Evolutionary conservation across 495 filamentous ascomycete species (phyloP).

Genomic region (Penicillium odoratum): DNA sequence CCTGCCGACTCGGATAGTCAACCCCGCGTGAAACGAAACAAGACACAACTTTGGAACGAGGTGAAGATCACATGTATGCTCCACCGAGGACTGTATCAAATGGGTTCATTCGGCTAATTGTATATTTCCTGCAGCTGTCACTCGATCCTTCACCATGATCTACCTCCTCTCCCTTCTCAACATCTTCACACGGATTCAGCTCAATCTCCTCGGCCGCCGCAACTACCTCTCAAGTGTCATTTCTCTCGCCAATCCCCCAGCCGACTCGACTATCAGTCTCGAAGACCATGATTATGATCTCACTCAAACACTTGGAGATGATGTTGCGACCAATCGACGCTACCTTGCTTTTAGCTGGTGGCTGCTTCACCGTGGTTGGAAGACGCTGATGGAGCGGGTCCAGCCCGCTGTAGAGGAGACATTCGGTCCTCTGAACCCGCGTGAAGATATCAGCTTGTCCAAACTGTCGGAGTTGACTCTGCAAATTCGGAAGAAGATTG

Average conservation of each 20-base stretch:
- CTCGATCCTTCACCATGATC: conserved; percentile 83
- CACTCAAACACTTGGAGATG: conserved; percentile 78
- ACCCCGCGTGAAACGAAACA: conserved; percentile 67
- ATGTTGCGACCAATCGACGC: conserved; percentile 90
- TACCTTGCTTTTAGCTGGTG: conserved; percentile 98
- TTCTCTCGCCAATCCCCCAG: conserved; percentile 68
- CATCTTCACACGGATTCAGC: conserved; percentile 90
- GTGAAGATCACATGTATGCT: conserved; percentile 89
- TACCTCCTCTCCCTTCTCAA: conserved; percentile 89
- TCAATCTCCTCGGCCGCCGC: conserved; percentile 92
- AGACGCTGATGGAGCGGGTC: conserved; percentile 74
- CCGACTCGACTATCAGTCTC: conserved; percentile 69
- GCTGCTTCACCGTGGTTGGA: conserved; percentile 90
- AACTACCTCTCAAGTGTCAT: conserved; percentile 96
- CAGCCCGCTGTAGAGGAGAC: conserved; percentile 77
- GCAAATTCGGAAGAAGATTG: conserved; percentile 79
- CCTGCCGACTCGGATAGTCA: conserved; percentile 40
- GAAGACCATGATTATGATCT: conserved; percentile 87
- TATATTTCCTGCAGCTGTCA: conserved; percentile 63
- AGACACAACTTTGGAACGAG: conserved; percentile 94
- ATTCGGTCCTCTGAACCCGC: conserved; percentile 81
- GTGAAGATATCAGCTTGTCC: conserved; percentile 80
- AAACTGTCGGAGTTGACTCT: conserved; percentile 74
- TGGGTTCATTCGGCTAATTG: not conserved
- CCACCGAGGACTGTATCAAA: not conserved